Evolutionary conservation across 139 green algal genomes (phyloP).

Genomic region (Desmodesmus armatus): DNA sequence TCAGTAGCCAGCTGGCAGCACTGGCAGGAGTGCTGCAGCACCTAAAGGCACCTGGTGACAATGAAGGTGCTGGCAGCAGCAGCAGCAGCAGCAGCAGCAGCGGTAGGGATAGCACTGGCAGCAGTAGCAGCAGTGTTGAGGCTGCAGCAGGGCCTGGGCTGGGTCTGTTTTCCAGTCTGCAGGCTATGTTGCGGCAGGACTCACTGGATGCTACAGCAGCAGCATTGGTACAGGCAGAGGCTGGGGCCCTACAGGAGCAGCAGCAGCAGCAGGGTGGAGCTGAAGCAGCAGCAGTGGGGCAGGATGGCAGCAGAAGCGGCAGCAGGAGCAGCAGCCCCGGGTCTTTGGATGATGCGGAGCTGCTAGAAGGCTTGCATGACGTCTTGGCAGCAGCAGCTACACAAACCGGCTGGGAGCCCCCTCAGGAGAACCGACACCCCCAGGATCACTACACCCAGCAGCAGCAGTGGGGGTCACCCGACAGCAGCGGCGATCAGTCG

Average conservation of each 20-base stretch:
- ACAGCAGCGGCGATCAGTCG: too few species aligned
- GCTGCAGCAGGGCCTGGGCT: too few species aligned
- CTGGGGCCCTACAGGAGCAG: too few species aligned
- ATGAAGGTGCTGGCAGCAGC: neutral
- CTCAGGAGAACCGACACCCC: neutral
- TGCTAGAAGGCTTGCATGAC: too few species aligned
- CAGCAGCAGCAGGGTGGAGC: slow-evolving; percentile 29
- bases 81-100: slow-evolving; percentile 10
- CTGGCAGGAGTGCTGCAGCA: slow-evolving; percentile 18
- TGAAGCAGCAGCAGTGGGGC: neutral
- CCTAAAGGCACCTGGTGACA: neutral
- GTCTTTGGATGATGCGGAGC: neutral
- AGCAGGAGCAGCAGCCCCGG: neutral
- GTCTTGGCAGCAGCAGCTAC: slow-evolving; percentile 40
- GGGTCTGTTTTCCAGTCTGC: slow-evolving; percentile 15
- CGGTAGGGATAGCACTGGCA: neutral
- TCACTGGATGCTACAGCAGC: neutral
- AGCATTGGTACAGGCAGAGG: neutral
- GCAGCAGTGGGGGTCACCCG: too few species aligned
- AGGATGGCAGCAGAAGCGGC: too few species aligned
- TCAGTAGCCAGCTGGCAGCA: slow-evolving; percentile 39
- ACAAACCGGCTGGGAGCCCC: neutral
- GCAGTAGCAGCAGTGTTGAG: too few species aligned
- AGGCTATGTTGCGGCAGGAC: slow-evolving; percentile 32
- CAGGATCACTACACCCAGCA: slow-evolving; percentile 16